Conservation (phyloP, 345 rosid genomes). For the Populus deltoides region DNA sequence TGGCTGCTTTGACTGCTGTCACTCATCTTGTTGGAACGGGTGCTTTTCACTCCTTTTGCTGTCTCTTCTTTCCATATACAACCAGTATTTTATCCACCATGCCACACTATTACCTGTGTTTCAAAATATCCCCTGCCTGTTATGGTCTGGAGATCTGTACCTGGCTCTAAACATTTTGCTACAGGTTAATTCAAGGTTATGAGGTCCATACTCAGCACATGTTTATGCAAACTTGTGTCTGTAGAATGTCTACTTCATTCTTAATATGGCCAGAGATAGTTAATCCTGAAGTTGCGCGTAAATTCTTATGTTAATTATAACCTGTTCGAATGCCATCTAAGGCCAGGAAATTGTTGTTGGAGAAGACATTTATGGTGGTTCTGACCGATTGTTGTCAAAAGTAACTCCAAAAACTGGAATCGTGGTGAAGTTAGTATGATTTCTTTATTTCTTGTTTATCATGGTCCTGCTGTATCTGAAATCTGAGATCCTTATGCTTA, state of each 20-base stretch:
- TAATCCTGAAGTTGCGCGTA: not conserved
- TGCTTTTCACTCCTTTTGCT: conserved; percentile 15
- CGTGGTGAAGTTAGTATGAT: conserved; percentile 65
- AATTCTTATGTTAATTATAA: conserved; percentile 7
- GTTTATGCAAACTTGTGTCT: not conserved
- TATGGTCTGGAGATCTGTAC: not conserved
- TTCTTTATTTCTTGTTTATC: not conserved
- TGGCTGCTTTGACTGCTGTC: conserved; percentile 94
- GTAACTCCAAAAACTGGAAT: conserved; percentile 74
- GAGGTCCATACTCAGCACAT: not conserved
- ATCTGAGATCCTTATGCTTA: conserved; percentile 18
- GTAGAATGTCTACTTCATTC: not conserved
- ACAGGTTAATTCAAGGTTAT: not conserved
- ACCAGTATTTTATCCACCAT: not conserved
- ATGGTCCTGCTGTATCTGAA: not conserved
- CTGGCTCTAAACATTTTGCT: not conserved
- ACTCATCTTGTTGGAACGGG: conserved; percentile 69
- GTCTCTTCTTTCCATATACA: not conserved
- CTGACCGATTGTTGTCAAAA: conserved; percentile 85
- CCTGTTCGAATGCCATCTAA: conserved; percentile 11
- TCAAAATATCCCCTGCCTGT: not conserved
- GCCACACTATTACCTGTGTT: not conserved
- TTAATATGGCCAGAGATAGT: not conserved
- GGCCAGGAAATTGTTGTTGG: conserved; percentile 93
- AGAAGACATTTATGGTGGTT: conserved; percentile 91